Evolutionary conservation across 2,329 filamentous ascomycete genomes (phyloP), one percentile per base, ranked within the genome.

Genomic region (Blastomyces gilchristii): DNA sequence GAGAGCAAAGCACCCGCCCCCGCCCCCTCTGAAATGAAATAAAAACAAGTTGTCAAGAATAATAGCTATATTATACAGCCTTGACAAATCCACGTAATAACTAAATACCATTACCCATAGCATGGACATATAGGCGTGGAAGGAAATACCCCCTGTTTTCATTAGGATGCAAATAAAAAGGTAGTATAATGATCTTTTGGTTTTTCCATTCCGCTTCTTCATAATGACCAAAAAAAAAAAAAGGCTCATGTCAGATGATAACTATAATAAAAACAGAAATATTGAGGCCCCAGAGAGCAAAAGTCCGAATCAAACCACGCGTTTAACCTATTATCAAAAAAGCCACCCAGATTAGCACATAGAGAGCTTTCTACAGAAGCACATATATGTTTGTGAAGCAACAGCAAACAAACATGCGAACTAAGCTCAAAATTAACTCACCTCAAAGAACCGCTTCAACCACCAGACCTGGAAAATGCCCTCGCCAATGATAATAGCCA

Each of bases 391-490:
- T 5, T 45, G 43, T 45, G 12, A 41, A 41, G 7, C 39, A 41
- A 12, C 39, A 41, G 39, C 39, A 41, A 31, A 14, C 39, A 41
- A 41, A 41, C 39, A 41, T 3, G 6, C 31, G 31, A 31, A 12
- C 39, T 41, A 14, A 45, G 14, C 31, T 2, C 31, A 31, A 2
- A n/a, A 47, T 16, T 7, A 7, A 68, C 77, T 67, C 74, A 87
- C 86, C 86, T 97, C 92, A 74, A 97, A 97, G 84, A 99, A 99
- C 74, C 94, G 86, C 81, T 96, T 94, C 75, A 99, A 79, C 92
- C 94, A 99, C 93, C 94, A 99, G 68, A 99, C 93, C 81, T 99
- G 94, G 82, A 99, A 99, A 68, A 97, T 81, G 65, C 91, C 94
- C 81, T 97, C 91, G 71, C 89, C 91, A 68, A 95, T 82, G 67